phyloP scores from a whole-genome alignment of 805 yeast genomes.

The Candida verbasci region DNA sequence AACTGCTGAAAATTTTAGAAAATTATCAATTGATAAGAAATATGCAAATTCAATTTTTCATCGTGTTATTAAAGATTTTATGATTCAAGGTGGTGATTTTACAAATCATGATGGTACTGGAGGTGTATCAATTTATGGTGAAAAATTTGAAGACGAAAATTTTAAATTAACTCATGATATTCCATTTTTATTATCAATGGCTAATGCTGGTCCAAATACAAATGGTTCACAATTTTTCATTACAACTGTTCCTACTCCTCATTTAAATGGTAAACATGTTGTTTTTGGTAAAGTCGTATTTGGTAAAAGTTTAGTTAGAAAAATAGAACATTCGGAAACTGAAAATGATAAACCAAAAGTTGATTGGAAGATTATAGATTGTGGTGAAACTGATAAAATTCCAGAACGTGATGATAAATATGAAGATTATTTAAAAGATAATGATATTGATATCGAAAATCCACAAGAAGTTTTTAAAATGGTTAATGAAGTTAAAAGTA shows the following conservation, averaged over 20 bases:
- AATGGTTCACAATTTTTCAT: conserved; percentile 95
- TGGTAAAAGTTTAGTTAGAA: conserved; percentile 78
- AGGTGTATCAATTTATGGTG: conserved; percentile 43
- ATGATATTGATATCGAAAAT: conserved; percentile 56
- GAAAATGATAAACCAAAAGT: conserved; percentile 65
- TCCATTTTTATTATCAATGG: conserved; percentile 93
- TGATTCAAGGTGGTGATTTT: conserved; percentile 92
- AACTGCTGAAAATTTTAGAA: conserved; percentile 86
- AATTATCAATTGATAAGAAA: conserved; percentile 67
- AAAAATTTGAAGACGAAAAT: conserved; percentile 82
- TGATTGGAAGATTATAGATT: conserved; percentile 68
- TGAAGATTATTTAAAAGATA: conserved; percentile 74
- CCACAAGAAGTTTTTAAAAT: conserved; percentile 69
- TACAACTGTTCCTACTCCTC: conserved; percentile 91
- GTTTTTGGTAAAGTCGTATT: conserved; percentile 85
- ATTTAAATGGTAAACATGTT: conserved; percentile 92
- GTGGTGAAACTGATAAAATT: conserved; percentile 68
- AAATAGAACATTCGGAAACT: conserved; percentile 68
- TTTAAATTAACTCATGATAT: conserved; percentile 70
- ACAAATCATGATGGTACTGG: conserved; percentile 41
- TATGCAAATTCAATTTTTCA: conserved; percentile 91
- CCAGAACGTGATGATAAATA: conserved; percentile 77
- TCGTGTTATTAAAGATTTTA: conserved; percentile 81
- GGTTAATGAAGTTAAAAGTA: conserved; percentile 59
- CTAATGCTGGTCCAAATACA: conserved; percentile 93